Conservation (phyloP, 2,329 filamentous ascomycete genomes). For the Nemania sp. region DNA sequence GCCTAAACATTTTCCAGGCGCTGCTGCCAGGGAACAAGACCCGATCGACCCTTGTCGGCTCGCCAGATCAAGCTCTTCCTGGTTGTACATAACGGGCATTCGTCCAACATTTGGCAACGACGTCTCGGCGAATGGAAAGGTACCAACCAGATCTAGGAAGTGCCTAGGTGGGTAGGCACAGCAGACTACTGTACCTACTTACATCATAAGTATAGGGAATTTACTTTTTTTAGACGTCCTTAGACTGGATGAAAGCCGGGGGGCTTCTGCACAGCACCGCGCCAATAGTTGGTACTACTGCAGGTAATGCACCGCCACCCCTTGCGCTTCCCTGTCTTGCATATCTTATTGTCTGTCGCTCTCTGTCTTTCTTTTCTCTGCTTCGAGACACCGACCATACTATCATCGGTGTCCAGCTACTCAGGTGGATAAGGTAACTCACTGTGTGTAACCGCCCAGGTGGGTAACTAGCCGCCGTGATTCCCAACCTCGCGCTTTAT, state of each 20-base stretch:
- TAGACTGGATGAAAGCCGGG: slow-evolving; percentile 39
- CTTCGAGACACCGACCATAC: neutral
- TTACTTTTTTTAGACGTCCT: slow-evolving; percentile 48
- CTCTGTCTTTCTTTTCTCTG: neutral
- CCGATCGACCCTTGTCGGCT: neutral
- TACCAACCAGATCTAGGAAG: slow-evolving; percentile 30
- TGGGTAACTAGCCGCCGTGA: neutral
- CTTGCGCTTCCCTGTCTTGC: slow-evolving; percentile 4
- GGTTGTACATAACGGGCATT: slow-evolving; percentile 16
- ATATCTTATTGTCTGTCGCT: neutral
- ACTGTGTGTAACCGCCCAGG: neutral
- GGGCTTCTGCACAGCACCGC: slow-evolving; percentile 35
- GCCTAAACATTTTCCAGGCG: slow-evolving; percentile 1
- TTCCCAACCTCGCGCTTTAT: neutral
- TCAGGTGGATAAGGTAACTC: too few relatives aligned
- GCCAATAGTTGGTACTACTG: slow-evolving; percentile 25
- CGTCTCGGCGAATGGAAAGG: slow-evolving; percentile 42
- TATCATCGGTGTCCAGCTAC: neutral
- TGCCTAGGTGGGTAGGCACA: neutral
- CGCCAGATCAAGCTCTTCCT: slow-evolving; percentile 2
- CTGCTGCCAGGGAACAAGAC: neutral
- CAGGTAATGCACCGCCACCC: slow-evolving; percentile 30
- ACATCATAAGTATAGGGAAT: slow-evolving; percentile 5
- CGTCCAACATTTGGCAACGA: slow-evolving; percentile 28
- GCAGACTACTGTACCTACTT: neutral